A percentile compares a stretch with the other conserved stretches of the same genome.
Evolutionary conservation across 805 yeast genomes (phyloP).

Genomic region (Ogataea philodendri): DNA sequence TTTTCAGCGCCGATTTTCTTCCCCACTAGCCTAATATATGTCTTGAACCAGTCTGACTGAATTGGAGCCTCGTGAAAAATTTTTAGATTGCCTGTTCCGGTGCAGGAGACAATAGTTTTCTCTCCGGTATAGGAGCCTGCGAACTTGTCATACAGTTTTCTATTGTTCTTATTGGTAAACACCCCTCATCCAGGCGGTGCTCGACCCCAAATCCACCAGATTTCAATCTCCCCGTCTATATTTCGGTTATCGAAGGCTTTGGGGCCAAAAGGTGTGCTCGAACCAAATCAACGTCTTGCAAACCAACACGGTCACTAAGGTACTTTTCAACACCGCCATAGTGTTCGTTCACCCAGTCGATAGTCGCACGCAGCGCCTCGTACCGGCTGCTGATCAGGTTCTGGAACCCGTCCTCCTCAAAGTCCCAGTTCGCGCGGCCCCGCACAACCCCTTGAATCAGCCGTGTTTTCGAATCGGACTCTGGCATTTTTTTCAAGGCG

Average conservation of each 20-base stretch:
- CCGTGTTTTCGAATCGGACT: conserved; percentile 21
- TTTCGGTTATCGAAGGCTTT: too few relatives aligned
- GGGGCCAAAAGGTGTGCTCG: conserved; percentile 4
- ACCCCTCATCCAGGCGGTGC: neutral
- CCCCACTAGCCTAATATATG: too few relatives aligned
- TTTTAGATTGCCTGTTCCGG: conserved; percentile 7
- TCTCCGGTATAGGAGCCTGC: conserved; percentile 10
- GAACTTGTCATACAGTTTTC: conserved; percentile 2
- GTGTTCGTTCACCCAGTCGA: conserved; percentile 48
- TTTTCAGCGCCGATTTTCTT: too few relatives aligned
- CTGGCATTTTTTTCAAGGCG: conserved; percentile 28
- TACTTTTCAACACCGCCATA: conserved; percentile 57
- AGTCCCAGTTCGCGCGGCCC: conserved; percentile 42
- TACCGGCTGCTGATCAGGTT: conserved; percentile 62
- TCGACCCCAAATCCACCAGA: neutral
- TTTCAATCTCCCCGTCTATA: too few relatives aligned
- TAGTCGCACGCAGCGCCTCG: conserved; percentile 67
- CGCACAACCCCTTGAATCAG: conserved; percentile 28
- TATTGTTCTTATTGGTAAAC: conserved; percentile 2
- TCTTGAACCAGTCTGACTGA: too few relatives aligned
- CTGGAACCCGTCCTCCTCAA: conserved; percentile 52
- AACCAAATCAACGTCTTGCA: conserved; percentile 44
- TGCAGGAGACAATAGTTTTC: conserved; percentile 4
- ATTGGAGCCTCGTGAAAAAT: conserved; percentile 14
- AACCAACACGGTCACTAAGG: conserved; percentile 40